A percentile compares a stretch with the other conserved stretches of the same genome.
These are phyloP conservation scores for Eimeria zaria DNA, from an alignment of 169 alveolate genomes.

Conservation along the genomic window DNA sequence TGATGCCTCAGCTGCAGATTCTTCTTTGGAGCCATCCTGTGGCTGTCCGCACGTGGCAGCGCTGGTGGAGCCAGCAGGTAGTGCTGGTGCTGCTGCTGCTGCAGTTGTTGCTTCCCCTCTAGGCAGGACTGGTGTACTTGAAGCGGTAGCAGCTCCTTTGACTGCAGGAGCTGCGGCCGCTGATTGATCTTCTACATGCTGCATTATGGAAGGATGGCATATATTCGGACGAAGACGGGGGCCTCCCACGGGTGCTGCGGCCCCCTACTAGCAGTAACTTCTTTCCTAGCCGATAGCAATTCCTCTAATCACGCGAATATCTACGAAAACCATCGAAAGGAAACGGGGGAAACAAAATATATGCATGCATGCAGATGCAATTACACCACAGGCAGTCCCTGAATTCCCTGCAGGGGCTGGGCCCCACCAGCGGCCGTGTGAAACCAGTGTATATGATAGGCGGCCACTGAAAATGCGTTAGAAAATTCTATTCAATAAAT, in stretches of 20 bases:
- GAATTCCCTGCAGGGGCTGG: conserved; percentile 50
- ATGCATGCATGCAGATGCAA: background rate
- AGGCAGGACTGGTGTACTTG: background rate
- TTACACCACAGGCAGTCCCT: background rate
- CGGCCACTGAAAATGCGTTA: too few relatives aligned
- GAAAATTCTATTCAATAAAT: too few relatives aligned
- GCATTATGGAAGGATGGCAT: background rate
- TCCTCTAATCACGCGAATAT: background rate
- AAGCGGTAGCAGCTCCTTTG: background rate
- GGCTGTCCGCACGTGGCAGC: background rate
- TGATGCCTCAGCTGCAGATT: background rate
- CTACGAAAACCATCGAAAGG: background rate
- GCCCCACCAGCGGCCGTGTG: conserved; percentile 46
- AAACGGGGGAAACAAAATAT: background rate
- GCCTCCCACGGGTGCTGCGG: conserved; percentile 22
- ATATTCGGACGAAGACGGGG: background rate
- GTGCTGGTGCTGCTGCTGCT: background rate
- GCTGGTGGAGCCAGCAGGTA: background rate
- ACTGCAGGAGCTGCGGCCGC: background rate
- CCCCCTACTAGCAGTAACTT: background rate
- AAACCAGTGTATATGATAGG: too few relatives aligned
- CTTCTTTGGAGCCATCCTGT: background rate
- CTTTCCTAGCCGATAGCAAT: background rate
- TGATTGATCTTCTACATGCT: conserved; percentile 19
- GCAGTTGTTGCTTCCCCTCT: background rate